phyloP scores from a whole-genome alignment of 2,329 filamentous ascomycete species.

The Eurotiales sp. region DNA sequence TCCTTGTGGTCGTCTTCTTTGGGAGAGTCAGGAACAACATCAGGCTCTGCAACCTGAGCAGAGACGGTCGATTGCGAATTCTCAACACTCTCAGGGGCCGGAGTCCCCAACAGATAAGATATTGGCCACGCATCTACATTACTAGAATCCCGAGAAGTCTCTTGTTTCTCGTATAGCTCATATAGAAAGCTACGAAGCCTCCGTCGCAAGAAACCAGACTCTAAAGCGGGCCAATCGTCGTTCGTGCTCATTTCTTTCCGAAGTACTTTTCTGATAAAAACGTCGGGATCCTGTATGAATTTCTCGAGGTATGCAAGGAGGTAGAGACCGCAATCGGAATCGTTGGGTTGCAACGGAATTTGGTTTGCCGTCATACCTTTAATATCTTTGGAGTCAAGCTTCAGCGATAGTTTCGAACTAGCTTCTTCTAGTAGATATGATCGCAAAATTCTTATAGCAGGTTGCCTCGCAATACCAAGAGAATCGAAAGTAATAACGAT shows the following conservation, averaged over 20 bases:
- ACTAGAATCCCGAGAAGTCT: slow-evolving; percentile 30
- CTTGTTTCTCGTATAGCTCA: slow-evolving; percentile 57
- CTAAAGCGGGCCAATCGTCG: slow-evolving; percentile 53
- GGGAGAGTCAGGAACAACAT: slow-evolving; percentile 2
- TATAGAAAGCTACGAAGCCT: slow-evolving; percentile 66
- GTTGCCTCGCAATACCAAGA: slow-evolving; percentile 60
- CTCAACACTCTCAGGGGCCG: not conserved
- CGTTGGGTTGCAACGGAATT: slow-evolving; percentile 78
- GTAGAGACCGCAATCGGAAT: slow-evolving; percentile 84
- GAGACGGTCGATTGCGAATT: not conserved
- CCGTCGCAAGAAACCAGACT: slow-evolving; percentile 57
- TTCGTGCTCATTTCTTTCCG: slow-evolving; percentile 58
- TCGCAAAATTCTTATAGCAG: slow-evolving; percentile 65
- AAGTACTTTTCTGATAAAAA: slow-evolving; percentile 65
- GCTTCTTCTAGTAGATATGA: slow-evolving; percentile 75
- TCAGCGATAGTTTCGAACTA: slow-evolving; percentile 54
- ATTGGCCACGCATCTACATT: slow-evolving; percentile 31
- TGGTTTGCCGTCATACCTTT: slow-evolving; percentile 66
- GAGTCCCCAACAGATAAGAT: slow-evolving; percentile 28
- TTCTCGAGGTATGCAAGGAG: slow-evolving; percentile 78
- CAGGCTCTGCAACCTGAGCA: not conserved
- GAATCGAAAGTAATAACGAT: slow-evolving; percentile 87
- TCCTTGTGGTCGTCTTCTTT: slow-evolving; percentile 3
- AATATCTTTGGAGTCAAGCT: slow-evolving; percentile 44
- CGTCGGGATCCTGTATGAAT: slow-evolving; percentile 71